A percentile compares a stretch with the other conserved stretches of the same genome.
These are phyloP conservation scores for Trichoderma gamsii DNA, from an alignment of 495 filamentous ascomycete species.

Conservation along the genomic window DNA sequence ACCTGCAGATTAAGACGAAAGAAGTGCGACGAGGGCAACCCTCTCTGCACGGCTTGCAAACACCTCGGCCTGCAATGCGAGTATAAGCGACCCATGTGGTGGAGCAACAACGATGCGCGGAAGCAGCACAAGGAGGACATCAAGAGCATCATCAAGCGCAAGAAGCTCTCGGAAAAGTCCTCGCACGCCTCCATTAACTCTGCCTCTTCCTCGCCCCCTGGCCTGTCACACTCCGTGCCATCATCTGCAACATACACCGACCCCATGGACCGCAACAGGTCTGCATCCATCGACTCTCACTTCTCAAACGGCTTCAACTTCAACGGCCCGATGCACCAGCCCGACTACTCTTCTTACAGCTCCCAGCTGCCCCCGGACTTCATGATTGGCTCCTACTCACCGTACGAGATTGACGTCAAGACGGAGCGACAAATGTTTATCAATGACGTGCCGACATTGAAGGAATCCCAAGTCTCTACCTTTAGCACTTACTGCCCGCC, in stretches of 20 bases:
- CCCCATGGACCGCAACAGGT: slow-evolving; percentile 61
- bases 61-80: slow-evolving; percentile 83
- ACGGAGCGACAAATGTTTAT: slow-evolving; percentile 93
- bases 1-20: slow-evolving; percentile 92
- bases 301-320: slow-evolving; percentile 58
- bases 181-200: slow-evolving; percentile 47
- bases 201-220: slow-evolving; percentile 59
- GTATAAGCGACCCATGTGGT: slow-evolving; percentile 96
- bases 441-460: slow-evolving; percentile 75
- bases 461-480: slow-evolving; percentile 78
- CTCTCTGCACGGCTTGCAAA: slow-evolving; percentile 80
- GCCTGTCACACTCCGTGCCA: slow-evolving; percentile 73
- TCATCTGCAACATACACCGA: slow-evolving; percentile 76
- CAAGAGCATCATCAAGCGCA: slow-evolving; percentile 95
- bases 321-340: slow-evolving; percentile 53
- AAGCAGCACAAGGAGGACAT: slow-evolving; percentile 85
- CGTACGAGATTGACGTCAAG: slow-evolving; percentile 92
- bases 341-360: slow-evolving; percentile 58
- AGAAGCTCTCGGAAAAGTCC: slow-evolving; percentile 84
- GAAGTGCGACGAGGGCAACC: slow-evolving; percentile 94
- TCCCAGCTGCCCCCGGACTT: slow-evolving; percentile 43
- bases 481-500: slow-evolving; percentile 83
- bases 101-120: slow-evolving; percentile 83
- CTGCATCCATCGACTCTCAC: slow-evolving; percentile 72
- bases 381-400: slow-evolving; percentile 53